Percentiles rank a stretch among this genome's conserved stretches.
Conservation (phyloP, 805 yeast species). For the Isabelozyma pseudorhagii region DNA sequence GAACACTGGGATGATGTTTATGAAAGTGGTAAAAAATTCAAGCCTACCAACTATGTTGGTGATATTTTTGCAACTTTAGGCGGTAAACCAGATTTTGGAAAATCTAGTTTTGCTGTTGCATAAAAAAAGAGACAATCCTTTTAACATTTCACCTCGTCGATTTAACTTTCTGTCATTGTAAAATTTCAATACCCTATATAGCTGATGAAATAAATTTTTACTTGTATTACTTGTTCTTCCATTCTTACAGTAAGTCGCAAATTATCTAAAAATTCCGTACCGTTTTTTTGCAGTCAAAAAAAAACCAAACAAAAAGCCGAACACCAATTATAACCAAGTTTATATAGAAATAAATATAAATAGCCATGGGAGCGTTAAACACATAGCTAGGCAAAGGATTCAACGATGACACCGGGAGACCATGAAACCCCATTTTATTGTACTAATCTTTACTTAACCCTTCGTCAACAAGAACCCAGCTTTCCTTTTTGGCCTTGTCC, state of each 20-base stretch:
- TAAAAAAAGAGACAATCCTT: slow-evolving; percentile 3
- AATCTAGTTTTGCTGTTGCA: slow-evolving; percentile 19
- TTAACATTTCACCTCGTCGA: not conserved
- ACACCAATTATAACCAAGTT: too few species aligned
- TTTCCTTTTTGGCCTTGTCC: slow-evolving; percentile 24
- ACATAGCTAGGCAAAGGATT: not conserved
- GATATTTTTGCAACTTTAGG: slow-evolving; percentile 58
- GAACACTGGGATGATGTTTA: slow-evolving; percentile 44
- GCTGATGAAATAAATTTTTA: too few species aligned
- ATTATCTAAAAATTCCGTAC: too few species aligned
- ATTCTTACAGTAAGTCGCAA: too few species aligned
- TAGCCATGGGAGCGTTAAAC: not conserved
- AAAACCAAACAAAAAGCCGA: too few species aligned
- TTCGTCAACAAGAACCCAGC: slow-evolving; percentile 3
- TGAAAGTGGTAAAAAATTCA: slow-evolving; percentile 23
- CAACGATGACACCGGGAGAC: not conserved
- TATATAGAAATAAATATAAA: too few species aligned
- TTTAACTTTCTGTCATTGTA: not conserved
- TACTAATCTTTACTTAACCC: not conserved
- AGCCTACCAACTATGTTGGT: slow-evolving; percentile 56
- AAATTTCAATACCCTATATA: too few species aligned
- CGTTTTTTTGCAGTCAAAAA: too few species aligned
- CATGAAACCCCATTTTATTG: not conserved
- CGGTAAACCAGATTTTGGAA: slow-evolving; percentile 39
- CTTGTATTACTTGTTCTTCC: too few species aligned